A percentile compares a stretch with the other conserved stretches of the same genome.
These are phyloP conservation scores for Xylaria sp. DNA, from an alignment of 2,329 filamentous ascomycete genomes.

Conservation along the genomic window DNA sequence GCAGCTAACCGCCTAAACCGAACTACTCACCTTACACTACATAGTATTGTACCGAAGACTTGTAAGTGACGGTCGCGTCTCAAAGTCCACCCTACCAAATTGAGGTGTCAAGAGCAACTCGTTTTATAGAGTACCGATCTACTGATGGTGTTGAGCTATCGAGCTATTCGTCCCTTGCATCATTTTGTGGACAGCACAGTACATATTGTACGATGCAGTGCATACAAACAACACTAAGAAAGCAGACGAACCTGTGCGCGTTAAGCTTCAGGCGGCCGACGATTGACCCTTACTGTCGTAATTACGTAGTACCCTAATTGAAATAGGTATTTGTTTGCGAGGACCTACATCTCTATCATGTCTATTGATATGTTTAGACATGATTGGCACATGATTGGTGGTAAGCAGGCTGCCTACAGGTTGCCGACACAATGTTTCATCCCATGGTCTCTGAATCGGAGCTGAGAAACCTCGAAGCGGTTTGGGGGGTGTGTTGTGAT, in stretches of 20 bases:
- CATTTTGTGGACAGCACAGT: background rate
- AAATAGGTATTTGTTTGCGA: background rate
- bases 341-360: conserved; percentile 5
- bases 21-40: background rate
- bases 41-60: conserved; percentile 4
- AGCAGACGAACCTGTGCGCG: background rate
- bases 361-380: background rate
- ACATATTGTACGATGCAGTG: background rate
- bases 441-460: conserved; percentile 20
- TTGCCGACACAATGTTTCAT: conserved; percentile 10
- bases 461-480: conserved; percentile 27
- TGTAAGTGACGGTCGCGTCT: conserved; percentile 2
- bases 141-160: too few relatives aligned
- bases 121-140: background rate
- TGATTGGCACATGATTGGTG: conserved; percentile 13
- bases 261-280: background rate
- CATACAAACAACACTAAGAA: background rate
- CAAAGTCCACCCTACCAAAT: conserved; percentile 14
- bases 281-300: background rate
- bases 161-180: conserved; percentile 15
- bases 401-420: background rate
- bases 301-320: background rate
- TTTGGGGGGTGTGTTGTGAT: conserved; percentile 7
- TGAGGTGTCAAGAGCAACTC: background rate
- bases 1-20: background rate